A percentile compares a stretch with the other conserved stretches of the same genome.
Evolutionary conservation across 768 basidiomycete genomes (phyloP).

Genomic region (Sporobolomyces roseus): DNA sequence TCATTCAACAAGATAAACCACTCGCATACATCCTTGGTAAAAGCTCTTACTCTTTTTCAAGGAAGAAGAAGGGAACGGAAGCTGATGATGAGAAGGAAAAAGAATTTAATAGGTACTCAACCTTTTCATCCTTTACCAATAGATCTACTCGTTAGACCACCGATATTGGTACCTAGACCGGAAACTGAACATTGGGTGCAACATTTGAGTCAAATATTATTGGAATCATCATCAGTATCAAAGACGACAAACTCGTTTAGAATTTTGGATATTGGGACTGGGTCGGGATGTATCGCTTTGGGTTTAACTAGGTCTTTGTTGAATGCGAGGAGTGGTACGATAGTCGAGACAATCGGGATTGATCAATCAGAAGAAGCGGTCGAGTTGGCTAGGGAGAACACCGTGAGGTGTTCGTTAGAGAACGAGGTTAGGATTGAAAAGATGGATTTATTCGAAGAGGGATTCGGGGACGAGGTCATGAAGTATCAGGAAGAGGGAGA

Average conservation of each 20-base stretch:
- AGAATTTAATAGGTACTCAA: conserved; percentile 71
- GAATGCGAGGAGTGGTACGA: conserved; percentile 3
- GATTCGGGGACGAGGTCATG: conserved; percentile 10
- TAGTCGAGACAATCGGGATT: conserved; percentile 47
- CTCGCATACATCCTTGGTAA: conserved; percentile 38
- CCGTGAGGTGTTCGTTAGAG: conserved; percentile 19
- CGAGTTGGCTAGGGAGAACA: conserved; percentile 55
- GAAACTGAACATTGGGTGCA: conserved; percentile 85
- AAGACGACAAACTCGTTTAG: conserved; percentile 44
- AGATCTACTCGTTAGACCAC: conserved; percentile 65
- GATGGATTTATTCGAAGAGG: conserved; percentile 42
- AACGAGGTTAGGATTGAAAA: conserved; percentile 42
- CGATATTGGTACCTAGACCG: conserved; percentile 86
- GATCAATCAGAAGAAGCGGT: conserved; percentile 66
- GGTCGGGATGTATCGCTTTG: conserved; percentile 85
- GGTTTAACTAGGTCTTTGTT: conserved; percentile 68
- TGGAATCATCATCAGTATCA: conserved; percentile 41
- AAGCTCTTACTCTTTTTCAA: background rate
- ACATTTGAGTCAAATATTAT: conserved; percentile 53
- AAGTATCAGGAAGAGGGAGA: background rate
- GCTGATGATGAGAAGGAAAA: background rate
- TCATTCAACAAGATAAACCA: conserved; percentile 37
- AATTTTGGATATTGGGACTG: conserved; percentile 86
- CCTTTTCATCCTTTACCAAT: conserved; percentile 72
- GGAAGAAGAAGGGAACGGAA: background rate